A percentile compares a stretch with the other conserved stretches of the same genome.
These are phyloP conservation scores for Kondoa subrosea DNA, from an alignment of 768 basidiomycete genomes.

Conservation along the genomic window DNA sequence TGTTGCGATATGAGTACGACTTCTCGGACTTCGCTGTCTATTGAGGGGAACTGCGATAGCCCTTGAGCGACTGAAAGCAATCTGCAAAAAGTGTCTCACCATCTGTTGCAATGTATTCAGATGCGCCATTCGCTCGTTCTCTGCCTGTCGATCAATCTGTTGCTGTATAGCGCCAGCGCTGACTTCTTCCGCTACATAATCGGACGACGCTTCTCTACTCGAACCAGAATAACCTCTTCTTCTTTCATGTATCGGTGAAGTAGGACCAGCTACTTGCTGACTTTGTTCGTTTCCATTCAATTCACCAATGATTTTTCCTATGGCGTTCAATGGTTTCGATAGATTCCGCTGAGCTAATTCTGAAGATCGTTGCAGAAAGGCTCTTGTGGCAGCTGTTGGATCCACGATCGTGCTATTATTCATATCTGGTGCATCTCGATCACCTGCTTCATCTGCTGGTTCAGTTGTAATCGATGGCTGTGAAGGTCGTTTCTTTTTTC, in stretches of 20 bases:
- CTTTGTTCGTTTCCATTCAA: neutral
- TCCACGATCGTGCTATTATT: conserved; percentile 7
- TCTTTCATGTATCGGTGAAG: neutral
- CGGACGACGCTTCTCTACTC: neutral
- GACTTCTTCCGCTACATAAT: neutral
- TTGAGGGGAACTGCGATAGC: neutral
- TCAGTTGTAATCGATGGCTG: neutral
- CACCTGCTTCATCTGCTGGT: conserved; percentile 1
- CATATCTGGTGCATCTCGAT: conserved; percentile 5
- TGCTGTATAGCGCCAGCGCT: neutral
- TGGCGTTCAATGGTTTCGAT: conserved; percentile 28
- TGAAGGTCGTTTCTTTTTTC: neutral
- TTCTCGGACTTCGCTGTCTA: neutral
- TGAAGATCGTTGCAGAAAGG: conserved; percentile 20
- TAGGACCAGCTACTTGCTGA: neutral
- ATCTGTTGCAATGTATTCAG: neutral
- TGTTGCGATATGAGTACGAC: conserved; percentile 1
- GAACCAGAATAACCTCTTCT: neutral
- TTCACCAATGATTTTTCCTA: conserved; percentile 25
- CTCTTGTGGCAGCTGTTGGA: conserved; percentile 14
- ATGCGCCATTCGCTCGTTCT: neutral
- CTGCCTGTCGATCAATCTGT: neutral
- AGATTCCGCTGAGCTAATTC: conserved; percentile 25
- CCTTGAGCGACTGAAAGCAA: neutral
- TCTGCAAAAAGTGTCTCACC: neutral